Evolutionary conservation across 78 protist species (phyloP).

Genomic region (Goniomonas avonlea): DNA sequence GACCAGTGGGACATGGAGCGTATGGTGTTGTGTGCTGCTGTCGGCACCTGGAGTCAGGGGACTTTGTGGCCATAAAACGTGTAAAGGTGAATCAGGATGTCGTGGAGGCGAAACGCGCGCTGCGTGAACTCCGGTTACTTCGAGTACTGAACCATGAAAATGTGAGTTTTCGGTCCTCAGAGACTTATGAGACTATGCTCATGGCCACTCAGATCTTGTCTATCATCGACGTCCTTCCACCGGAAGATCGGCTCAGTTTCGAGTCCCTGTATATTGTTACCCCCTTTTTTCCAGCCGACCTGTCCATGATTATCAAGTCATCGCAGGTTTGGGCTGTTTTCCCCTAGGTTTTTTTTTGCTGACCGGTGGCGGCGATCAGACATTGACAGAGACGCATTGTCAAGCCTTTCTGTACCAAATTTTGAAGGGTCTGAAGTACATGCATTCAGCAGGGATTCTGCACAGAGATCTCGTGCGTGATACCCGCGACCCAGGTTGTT

Average conservation of each 20-base stretch:
- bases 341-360: neutral
- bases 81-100: conserved; percentile 74
- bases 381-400: neutral
- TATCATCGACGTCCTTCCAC: neutral
- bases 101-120: conserved; percentile 80
- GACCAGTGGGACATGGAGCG: conserved; percentile 69
- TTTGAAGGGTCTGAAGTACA: conserved; percentile 32
- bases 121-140: conserved; percentile 83
- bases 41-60: conserved; percentile 2
- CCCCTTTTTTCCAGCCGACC: too few relatives aligned
- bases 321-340: neutral
- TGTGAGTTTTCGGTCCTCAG: neutral
- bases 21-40: conserved; percentile 35
- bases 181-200: neutral
- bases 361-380: too few relatives aligned
- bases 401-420: neutral
- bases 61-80: conserved; percentile 86
- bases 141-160: conserved; percentile 56
- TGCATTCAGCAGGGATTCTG: conserved; percentile 82
- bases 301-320: neutral
- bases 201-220: too few relatives aligned
- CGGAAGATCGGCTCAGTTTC: too few relatives aligned
- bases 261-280: neutral
- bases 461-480: conserved; percentile 69
- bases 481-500: neutral